Percentiles rank a stretch among this genome's conserved stretches.
phyloP scores from a whole-genome alignment of 306 rosid genomes.

The Astragalus glycyphyllos region DNA sequence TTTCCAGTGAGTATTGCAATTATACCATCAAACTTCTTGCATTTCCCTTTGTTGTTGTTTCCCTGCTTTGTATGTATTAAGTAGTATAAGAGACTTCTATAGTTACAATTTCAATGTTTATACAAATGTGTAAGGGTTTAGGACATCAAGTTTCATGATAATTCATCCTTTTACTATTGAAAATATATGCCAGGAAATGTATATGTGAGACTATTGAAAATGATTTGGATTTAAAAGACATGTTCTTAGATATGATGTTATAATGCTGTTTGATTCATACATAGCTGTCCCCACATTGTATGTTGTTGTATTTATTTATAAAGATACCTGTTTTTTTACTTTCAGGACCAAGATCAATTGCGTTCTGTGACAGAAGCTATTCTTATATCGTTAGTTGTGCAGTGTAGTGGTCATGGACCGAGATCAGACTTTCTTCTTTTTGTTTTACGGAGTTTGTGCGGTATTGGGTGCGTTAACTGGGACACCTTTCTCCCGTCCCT shows the following conservation, averaged over 20 bases:
- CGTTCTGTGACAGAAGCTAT: conserved; percentile 83
- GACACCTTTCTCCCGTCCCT: conserved; percentile 85
- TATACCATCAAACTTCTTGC: neutral
- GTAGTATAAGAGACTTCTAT: neutral
- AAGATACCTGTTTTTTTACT: conserved; percentile 28
- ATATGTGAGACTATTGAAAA: too few relatives aligned
- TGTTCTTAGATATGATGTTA: neutral
- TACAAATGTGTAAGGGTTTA: neutral
- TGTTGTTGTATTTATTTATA: conserved; percentile 7
- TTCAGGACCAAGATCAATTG: conserved; percentile 93
- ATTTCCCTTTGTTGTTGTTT: conserved; percentile 6
- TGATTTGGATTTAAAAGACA: too few relatives aligned
- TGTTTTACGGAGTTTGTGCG: conserved; percentile 75
- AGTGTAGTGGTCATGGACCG: conserved; percentile 90
- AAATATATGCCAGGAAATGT: too few relatives aligned
- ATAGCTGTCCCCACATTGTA: neutral
- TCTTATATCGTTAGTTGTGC: conserved; percentile 79
- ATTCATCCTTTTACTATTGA: too few relatives aligned
- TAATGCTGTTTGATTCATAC: neutral
- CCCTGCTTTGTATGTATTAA: conserved; percentile 15
- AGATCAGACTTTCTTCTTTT: conserved; percentile 91
- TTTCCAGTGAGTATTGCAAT: conserved; percentile 70
- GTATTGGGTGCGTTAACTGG: conserved; percentile 87
- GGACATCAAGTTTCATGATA: neutral
- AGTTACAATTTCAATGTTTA: neutral